Evolutionary conservation across 2,329 filamentous ascomycete genomes (phyloP).

Genomic region (Aurifilum marmelostoma): DNA sequence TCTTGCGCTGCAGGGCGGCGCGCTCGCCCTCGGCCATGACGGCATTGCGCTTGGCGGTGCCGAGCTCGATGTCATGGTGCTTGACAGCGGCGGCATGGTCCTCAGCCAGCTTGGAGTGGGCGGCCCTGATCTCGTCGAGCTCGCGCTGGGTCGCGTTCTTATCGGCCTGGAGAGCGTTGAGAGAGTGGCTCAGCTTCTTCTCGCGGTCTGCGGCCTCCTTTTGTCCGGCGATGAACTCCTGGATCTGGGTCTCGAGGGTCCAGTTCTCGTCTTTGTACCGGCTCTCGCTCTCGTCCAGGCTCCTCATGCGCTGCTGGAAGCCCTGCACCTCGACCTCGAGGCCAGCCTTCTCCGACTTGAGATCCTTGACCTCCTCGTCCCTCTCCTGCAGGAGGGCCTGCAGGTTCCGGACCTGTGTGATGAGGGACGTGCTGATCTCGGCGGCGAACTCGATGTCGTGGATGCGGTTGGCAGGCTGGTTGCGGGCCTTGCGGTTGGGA

Average conservation of each 20-base stretch:
- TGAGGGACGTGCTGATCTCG: slow-evolving; percentile 92
- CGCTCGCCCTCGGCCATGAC: slow-evolving; percentile 79
- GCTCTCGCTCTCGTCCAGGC: slow-evolving; percentile 90
- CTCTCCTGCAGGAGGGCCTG: slow-evolving; percentile 84
- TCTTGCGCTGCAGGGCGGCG: slow-evolving; percentile 75
- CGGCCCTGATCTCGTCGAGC: slow-evolving; percentile 84
- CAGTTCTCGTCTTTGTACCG: slow-evolving; percentile 99
- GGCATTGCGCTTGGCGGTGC: slow-evolving; percentile 79
- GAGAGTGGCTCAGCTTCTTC: slow-evolving; percentile 74
- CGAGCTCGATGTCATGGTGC: slow-evolving; percentile 86
- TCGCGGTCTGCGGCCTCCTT: slow-evolving; percentile 82
- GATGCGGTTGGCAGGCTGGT: slow-evolving; percentile 83
- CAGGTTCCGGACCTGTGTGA: slow-evolving; percentile 90
- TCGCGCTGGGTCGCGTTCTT: slow-evolving; percentile 82
- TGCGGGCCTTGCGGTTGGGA: slow-evolving; percentile 84
- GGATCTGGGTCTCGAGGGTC: slow-evolving; percentile 90
- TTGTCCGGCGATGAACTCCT: slow-evolving; percentile 74
- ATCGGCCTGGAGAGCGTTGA: slow-evolving; percentile 72
- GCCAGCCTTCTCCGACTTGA: slow-evolving; percentile 73
- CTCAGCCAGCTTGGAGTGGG: slow-evolving; percentile 77
- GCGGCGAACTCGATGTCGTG: slow-evolving; percentile 99
- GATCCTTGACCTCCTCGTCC: slow-evolving; percentile 79
- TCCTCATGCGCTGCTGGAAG: slow-evolving; percentile 77
- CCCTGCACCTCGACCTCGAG: slow-evolving; percentile 83
- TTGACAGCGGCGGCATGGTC: slow-evolving; percentile 78